phyloP scores from a whole-genome alignment of 495 filamentous ascomycete species.

The Tuber melanosporum region DNA sequence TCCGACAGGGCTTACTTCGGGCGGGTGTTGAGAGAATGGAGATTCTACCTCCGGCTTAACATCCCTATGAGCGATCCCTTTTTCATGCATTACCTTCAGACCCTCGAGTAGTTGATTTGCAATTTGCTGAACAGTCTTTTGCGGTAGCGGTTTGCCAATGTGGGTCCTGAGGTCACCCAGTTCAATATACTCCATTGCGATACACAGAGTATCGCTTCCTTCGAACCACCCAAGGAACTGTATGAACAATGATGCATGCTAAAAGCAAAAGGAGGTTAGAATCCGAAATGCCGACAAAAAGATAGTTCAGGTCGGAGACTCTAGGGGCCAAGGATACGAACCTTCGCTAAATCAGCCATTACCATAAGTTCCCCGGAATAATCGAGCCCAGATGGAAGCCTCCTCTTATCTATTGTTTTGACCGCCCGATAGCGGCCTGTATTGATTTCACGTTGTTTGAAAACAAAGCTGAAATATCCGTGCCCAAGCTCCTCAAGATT shows the following conservation, averaged over 20 bases:
- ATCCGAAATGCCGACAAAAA: no score
- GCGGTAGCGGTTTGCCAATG: not conserved
- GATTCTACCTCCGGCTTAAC: conserved; percentile 5
- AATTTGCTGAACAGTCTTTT: conserved; percentile 1
- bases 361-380: not conserved
- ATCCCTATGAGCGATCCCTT: conserved; percentile 15
- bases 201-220: not conserved
- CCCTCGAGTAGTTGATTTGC: conserved; percentile 14
- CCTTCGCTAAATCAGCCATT: not conserved
- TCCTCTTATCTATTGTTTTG: not conserved
- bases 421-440: not conserved
- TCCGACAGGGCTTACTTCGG: not conserved
- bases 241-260: conserved; percentile 9
- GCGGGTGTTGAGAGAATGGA: not conserved
- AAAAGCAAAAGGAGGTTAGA: not conserved
- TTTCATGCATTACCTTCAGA: conserved; percentile 13
- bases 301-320: not conserved
- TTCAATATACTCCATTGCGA: conserved; percentile 16
- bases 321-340: not conserved
- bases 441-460: not conserved
- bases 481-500: not conserved
- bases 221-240: conserved; percentile 10
- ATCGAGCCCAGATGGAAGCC: not conserved
- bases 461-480: not conserved
- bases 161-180: conserved; percentile 4